Evolutionary conservation across 2,329 filamentous ascomycete genomes (phyloP).

Genomic region (Sarocladium oryzae): DNA sequence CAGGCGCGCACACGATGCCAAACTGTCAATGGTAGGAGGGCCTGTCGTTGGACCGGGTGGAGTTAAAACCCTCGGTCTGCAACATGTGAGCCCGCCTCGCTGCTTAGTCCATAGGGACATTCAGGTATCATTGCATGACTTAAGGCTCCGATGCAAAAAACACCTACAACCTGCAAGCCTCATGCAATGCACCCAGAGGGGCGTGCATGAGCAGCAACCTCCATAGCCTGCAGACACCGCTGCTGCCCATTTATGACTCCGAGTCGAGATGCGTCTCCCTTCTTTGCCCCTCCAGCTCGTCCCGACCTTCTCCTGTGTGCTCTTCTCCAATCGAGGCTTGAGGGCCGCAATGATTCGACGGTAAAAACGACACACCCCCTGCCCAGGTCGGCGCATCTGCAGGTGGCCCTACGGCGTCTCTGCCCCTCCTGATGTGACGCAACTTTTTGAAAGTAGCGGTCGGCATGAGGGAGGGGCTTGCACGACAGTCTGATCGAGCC

Average conservation of each 20-base stretch:
- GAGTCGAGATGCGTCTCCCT: not conserved
- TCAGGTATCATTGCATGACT: conserved; percentile 9
- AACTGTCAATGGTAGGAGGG: not conserved
- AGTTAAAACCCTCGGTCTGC: not conserved
- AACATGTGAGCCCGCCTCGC: too few species aligned
- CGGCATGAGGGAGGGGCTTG: conserved; percentile 1
- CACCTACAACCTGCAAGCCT: not conserved
- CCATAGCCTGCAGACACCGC: not conserved
- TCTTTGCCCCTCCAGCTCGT: conserved; percentile 8
- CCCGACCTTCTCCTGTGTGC: not conserved
- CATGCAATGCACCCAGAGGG: conserved; percentile 1
- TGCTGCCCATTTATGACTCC: not conserved
- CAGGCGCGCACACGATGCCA: not conserved
- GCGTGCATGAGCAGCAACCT: not conserved
- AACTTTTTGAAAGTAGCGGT: conserved; percentile 4
- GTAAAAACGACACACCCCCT: not conserved
- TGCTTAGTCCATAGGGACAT: too few species aligned
- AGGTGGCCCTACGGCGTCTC: not conserved
- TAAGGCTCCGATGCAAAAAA: conserved; percentile 5
- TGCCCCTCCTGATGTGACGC: conserved; percentile 5
- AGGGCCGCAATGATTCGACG: not conserved
- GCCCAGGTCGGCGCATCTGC: not conserved
- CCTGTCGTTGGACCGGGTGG: not conserved
- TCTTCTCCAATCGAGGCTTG: too few species aligned
- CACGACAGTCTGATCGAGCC: not conserved